Evolutionary conservation across 2,329 filamentous ascomycete genomes (phyloP).

Genomic region (Fusarium subtropicale): DNA sequence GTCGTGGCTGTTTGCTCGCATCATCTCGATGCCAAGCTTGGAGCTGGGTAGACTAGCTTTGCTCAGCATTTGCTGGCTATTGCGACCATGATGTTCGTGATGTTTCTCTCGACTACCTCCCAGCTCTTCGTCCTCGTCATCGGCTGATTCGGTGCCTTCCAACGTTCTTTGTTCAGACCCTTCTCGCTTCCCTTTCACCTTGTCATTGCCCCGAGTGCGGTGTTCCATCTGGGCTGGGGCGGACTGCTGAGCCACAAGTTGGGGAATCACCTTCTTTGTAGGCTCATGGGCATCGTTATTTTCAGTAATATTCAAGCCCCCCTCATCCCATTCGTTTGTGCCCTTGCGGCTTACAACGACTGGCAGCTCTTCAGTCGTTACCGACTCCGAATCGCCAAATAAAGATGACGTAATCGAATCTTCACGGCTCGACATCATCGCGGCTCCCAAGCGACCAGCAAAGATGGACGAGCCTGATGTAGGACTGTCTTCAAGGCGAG

Average conservation of each 20-base stretch:
- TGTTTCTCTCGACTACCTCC: constrained; percentile 64
- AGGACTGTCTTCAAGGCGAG: constrained; percentile 81
- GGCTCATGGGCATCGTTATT: constrained; percentile 57
- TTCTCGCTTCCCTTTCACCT: constrained; percentile 79
- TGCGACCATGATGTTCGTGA: constrained; percentile 63
- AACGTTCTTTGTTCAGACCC: constrained; percentile 77
- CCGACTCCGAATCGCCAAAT: constrained; percentile 86
- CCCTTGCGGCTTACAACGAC: constrained; percentile 79
- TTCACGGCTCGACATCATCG: constrained; percentile 84
- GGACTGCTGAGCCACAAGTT: constrained; percentile 70
- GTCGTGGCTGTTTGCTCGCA: constrained; percentile 94
- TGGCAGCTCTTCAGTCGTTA: constrained; percentile 80
- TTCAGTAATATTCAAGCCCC: constrained; percentile 78
- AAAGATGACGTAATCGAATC: constrained; percentile 91
- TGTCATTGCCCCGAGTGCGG: constrained; percentile 74
- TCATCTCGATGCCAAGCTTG: constrained; percentile 96
- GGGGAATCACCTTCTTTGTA: constrained; percentile 60
- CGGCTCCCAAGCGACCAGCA: constrained; percentile 75
- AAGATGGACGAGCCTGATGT: constrained; percentile 82
- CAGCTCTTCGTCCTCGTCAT: constrained; percentile 94
- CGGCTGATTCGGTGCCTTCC: constrained; percentile 86
- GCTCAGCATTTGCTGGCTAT: constrained; percentile 53
- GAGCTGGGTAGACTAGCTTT: constrained; percentile 77
- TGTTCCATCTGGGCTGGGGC: constrained; percentile 72
- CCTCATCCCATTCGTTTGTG: constrained; percentile 82